Evolutionary conservation across 768 basidiomycete species (phyloP), one percentile per base, ranked within the genome.

Genomic region (Trametopsis cervina): DNA sequence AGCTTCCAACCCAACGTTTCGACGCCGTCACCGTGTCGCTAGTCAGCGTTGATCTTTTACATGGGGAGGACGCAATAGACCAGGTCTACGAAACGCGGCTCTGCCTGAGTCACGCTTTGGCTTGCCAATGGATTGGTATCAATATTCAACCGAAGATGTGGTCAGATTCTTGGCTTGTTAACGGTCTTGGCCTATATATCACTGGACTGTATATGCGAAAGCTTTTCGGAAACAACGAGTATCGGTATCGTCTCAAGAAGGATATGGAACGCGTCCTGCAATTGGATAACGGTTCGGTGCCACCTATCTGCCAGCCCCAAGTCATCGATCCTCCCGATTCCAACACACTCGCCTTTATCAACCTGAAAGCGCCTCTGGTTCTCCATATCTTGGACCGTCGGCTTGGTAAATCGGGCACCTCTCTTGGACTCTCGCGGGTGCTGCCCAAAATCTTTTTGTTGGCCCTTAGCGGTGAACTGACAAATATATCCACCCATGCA

Each of bases 141-240:
- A 95, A 97, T 65, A 91, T 99, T 58, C 83, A 92, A 49, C 93
- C 86, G 44, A 92, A 91, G 69, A 77, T 83, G 23, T 90, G 89
- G 80, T 86, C 91, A 11, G 96, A 99, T 65, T 78, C 83, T 21
- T 99, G 96, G 96, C 80, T 99, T n/a, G 83, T 94, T 49, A 92
- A 95, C 58, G 96, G 94, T 1, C 71, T 99, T 40, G 85, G 90
- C 7, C 73, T 93, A 13, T 93, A 97, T 61, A 86, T 98, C 60
- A 86, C 89, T 4, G 85, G 86, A 9, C 75, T 93, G 36, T 97
- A 89, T 69, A 69, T 94, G 57, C 80, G 84, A 49, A 88, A 86
- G 65, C 70, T 93, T 12, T 73, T 97, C 48, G 96, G 96, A 33
- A 96, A 86, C 66, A 99, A 98, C 70, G 96, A 99, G 63, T 98